phyloP scores from a whole-genome alignment of 495 filamentous ascomycete genomes.

The Penicillium arizonense region DNA sequence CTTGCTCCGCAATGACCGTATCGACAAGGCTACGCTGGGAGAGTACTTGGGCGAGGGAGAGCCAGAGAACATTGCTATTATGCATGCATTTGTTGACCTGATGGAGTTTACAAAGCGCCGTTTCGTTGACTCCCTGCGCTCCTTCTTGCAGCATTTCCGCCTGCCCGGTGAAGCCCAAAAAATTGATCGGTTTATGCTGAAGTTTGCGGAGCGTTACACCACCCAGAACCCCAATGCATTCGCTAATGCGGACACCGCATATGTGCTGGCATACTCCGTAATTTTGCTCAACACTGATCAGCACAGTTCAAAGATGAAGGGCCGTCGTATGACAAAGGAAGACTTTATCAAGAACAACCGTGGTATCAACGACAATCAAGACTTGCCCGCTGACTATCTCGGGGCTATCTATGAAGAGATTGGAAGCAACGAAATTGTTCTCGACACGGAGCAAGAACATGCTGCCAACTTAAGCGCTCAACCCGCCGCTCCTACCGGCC shows the following conservation, averaged over 20 bases:
- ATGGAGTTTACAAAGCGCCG: slow-evolving; percentile 95
- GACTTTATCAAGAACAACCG: slow-evolving; percentile 99
- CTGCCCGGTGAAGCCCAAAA: slow-evolving; percentile 97
- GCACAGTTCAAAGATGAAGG: slow-evolving; percentile 84
- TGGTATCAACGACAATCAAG: slow-evolving; percentile 95
- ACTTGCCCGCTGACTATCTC: slow-evolving; percentile 92
- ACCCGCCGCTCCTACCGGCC: slow-evolving; percentile 56
- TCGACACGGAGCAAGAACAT: slow-evolving; percentile 85
- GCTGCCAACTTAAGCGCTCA: slow-evolving; percentile 70
- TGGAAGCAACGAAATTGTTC: slow-evolving; percentile 83
- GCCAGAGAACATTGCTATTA: slow-evolving; percentile 86
- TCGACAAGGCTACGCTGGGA: slow-evolving; percentile 90
- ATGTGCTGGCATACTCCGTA: slow-evolving; percentile 92
- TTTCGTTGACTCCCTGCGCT: slow-evolving; percentile 88
- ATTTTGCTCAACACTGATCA: slow-evolving; percentile 96
- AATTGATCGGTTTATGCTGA: slow-evolving; percentile 99
- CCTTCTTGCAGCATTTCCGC: slow-evolving; percentile 93
- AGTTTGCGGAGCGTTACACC: slow-evolving; percentile 95
- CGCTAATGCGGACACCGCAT: slow-evolving; percentile 96
- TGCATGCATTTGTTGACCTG: slow-evolving; percentile 94
- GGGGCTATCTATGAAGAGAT: slow-evolving; percentile 91
- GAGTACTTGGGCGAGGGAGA: slow-evolving; percentile 96
- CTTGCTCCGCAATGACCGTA: slow-evolving; percentile 65
- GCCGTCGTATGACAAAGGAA: slow-evolving; percentile 81
- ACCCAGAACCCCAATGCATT: slow-evolving; percentile 95